These are phyloP conservation scores for Eutrema salsugineum DNA, from an alignment of 441 rosid species.

Conservation along the genomic window DNA sequence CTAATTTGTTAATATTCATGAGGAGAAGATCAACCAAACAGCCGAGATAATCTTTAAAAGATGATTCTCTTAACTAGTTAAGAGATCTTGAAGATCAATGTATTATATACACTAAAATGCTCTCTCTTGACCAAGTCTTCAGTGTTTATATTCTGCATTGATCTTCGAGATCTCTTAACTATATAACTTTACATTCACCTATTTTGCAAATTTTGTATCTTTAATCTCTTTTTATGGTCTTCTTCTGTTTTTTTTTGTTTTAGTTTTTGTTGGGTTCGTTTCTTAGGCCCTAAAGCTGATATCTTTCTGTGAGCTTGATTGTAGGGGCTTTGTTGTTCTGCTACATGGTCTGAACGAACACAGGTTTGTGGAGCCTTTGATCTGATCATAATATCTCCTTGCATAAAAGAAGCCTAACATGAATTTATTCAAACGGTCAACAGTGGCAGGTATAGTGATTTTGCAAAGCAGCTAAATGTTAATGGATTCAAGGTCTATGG, in stretches of 20 bases:
- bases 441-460: conserved; percentile 72
- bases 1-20: not conserved
- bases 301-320: conserved; percentile 17
- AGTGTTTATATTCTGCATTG: not conserved
- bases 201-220: not conserved
- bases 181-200: not conserved
- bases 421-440: conserved; percentile 13
- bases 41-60: not conserved
- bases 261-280: not conserved
- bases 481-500: conserved; percentile 79
- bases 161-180: not conserved
- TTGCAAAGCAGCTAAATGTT: conserved; percentile 69
- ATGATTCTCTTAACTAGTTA: not conserved
- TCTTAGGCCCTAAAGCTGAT: conserved; percentile 14
- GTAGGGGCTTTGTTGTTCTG: conserved; percentile 70
- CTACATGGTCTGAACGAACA: conserved; percentile 87
- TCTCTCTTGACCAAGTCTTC: not conserved
- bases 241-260: not conserved
- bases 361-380: conserved; percentile 44
- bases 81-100: conserved; percentile 2
- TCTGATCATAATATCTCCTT: not conserved
- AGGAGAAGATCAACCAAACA: not conserved
- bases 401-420: not conserved
- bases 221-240: not conserved
- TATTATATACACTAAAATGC: not conserved